Conservation (phyloP, 768 basidiomycete genomes). For the Chalciporus pseudorubinellus region DNA sequence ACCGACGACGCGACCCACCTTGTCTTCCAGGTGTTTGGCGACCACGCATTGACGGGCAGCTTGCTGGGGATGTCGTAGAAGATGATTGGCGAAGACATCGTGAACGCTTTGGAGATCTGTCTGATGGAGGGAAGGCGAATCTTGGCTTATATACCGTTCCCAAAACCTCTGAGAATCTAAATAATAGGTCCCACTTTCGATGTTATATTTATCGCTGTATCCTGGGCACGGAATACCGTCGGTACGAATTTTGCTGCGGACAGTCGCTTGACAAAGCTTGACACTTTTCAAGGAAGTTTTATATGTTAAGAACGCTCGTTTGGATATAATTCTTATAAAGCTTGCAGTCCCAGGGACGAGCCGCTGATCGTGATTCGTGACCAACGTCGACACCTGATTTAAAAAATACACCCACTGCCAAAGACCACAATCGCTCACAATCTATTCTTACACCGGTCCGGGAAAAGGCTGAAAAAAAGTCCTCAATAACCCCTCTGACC, state of each 20-base stretch:
- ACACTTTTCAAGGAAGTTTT: too few species aligned
- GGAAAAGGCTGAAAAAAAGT: neutral
- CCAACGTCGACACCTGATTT: conserved; percentile 6
- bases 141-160: conserved; percentile 7
- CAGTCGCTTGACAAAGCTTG: neutral
- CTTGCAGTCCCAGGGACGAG: conserved; percentile 10
- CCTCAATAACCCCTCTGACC: conserved; percentile 18
- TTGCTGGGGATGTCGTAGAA: conserved; percentile 47
- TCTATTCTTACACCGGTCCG: conserved; percentile 10
- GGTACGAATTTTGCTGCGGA: neutral
- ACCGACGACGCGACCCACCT: conserved; percentile 28
- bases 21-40: conserved; percentile 47
- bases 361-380: too few species aligned
- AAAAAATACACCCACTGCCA: conserved; percentile 5
- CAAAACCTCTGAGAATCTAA: neutral
- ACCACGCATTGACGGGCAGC: conserved; percentile 33
- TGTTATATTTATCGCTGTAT: conserved; percentile 6
- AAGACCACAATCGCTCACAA: neutral
- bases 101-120: neutral
- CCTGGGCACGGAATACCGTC: neutral
- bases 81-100: conserved; percentile 32
- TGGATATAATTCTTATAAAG: neutral
- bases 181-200: too few species aligned
- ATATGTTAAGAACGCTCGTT: neutral
- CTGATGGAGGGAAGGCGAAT: neutral